Evolutionary conservation across 2,329 filamentous ascomycete species (phyloP).

Genomic region (Colletotrichum sp.): DNA sequence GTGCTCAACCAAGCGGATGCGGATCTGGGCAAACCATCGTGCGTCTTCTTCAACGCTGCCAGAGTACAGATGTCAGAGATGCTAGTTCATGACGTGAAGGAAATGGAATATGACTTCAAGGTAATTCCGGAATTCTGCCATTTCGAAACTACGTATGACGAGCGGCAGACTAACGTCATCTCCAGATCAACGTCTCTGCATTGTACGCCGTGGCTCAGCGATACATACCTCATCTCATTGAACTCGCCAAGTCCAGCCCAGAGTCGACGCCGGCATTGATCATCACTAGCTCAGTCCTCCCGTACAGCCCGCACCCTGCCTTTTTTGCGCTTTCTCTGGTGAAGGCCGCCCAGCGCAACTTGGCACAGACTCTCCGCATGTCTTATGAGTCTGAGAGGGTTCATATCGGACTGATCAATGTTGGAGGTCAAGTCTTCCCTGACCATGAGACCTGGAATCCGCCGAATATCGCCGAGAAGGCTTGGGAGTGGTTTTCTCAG

Average conservation of each 20-base stretch:
- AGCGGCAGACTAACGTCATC: not conserved
- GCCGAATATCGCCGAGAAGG: constrained; percentile 44
- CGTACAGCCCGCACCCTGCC: constrained; percentile 48
- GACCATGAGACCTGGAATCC: not conserved
- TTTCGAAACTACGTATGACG: too few relatives aligned
- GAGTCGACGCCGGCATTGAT: constrained; percentile 48
- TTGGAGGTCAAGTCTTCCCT: constrained; percentile 46
- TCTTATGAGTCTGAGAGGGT: constrained; percentile 44
- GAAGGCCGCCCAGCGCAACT: constrained; percentile 56
- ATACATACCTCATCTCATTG: constrained; percentile 46
- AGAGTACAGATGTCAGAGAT: constrained; percentile 46
- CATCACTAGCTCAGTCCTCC: constrained; percentile 53
- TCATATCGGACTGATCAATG: constrained; percentile 50
- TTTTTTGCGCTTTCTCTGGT: constrained; percentile 54
- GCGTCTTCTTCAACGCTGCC: constrained; percentile 59
- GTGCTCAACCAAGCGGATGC: constrained; percentile 46
- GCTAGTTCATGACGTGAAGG: constrained; percentile 44
- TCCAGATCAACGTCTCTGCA: constrained; percentile 49
- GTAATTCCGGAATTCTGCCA: constrained; percentile 29
- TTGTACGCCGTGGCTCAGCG: constrained; percentile 53
- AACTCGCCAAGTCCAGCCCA: constrained; percentile 32
- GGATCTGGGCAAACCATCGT: constrained; percentile 47
- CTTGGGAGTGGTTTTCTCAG: constrained; percentile 48
- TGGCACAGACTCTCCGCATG: constrained; percentile 48
- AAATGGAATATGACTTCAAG: constrained; percentile 55